These are phyloP conservation scores for Exophiala spinifera DNA, from an alignment of 2,329 filamentous ascomycete species.

Conservation along the genomic window DNA sequence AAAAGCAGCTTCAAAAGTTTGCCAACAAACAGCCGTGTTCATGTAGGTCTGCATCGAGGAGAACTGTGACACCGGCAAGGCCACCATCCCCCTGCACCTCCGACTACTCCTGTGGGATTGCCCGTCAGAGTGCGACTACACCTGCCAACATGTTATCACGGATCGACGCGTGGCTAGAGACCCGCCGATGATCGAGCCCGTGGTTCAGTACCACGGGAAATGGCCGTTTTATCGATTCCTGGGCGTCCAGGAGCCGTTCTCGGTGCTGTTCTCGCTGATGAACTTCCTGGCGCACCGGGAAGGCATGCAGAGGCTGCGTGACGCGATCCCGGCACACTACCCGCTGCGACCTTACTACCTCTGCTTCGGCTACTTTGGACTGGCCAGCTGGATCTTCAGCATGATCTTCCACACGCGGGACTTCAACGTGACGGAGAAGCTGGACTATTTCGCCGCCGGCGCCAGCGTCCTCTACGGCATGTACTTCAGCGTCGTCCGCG, in stretches of 20 bases:
- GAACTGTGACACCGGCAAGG: slow-evolving; percentile 69
- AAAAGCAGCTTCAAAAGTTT: too few relatives aligned
- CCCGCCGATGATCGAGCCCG: slow-evolving; percentile 60
- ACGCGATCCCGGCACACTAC: slow-evolving; percentile 69
- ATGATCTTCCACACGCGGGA: slow-evolving; percentile 91
- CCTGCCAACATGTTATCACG: slow-evolving; percentile 92
- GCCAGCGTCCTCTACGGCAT: slow-evolving; percentile 86
- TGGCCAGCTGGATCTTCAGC: slow-evolving; percentile 81
- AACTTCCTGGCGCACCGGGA: slow-evolving; percentile 83
- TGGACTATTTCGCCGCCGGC: slow-evolving; percentile 94
- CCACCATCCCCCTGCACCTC: slow-evolving; percentile 72
- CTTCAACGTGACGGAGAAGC: slow-evolving; percentile 78
- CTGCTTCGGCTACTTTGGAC: slow-evolving; percentile 73
- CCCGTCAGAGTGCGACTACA: slow-evolving; percentile 92
- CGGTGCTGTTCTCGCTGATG: slow-evolving; percentile 85
- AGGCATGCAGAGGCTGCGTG: slow-evolving; percentile 69
- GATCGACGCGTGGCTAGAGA: slow-evolving; percentile 63
- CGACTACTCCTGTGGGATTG: slow-evolving; percentile 91
- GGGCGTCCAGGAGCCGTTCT: slow-evolving; percentile 92
- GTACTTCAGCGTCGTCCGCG: slow-evolving; percentile 76
- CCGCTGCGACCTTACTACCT: slow-evolving; percentile 77
- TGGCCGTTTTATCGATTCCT: slow-evolving; percentile 92
- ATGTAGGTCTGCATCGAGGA: slow-evolving; percentile 71
- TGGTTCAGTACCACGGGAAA: slow-evolving; percentile 96
- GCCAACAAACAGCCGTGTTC: too few relatives aligned